Evolutionary conservation across 768 basidiomycete species (phyloP).

Genomic region (Fibroporia radiculosa): DNA sequence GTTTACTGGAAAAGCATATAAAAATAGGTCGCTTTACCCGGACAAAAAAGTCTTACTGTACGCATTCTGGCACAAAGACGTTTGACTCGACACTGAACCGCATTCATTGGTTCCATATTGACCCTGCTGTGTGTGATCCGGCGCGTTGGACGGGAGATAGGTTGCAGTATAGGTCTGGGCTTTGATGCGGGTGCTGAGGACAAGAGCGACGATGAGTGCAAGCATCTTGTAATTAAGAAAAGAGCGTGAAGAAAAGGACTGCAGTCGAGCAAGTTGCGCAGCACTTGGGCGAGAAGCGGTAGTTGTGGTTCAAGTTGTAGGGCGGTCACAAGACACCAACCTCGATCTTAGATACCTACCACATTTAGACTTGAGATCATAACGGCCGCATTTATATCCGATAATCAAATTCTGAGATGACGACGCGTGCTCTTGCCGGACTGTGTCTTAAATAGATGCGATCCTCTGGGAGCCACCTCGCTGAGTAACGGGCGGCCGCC

Average conservation of each 20-base stretch:
- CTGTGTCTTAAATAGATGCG: too few relatives aligned
- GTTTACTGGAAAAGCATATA: constrained; percentile 34
- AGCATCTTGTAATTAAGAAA: background rate
- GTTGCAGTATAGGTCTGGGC: constrained; percentile 36
- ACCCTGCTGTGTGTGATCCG: constrained; percentile 43
- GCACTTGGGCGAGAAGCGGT: too few relatives aligned
- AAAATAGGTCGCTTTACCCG: background rate
- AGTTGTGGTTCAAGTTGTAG: too few relatives aligned
- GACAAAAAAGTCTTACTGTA: constrained; percentile 34
- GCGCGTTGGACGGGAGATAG: constrained; percentile 41
- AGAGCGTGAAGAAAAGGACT: background rate
- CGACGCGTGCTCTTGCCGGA: too few relatives aligned
- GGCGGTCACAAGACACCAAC: too few relatives aligned
- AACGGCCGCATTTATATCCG: too few relatives aligned
- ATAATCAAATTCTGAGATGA: too few relatives aligned
- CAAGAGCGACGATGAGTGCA: constrained; percentile 4
- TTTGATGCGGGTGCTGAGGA: constrained; percentile 12
- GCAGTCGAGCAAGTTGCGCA: too few relatives aligned
- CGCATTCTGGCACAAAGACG: constrained; percentile 59
- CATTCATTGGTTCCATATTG: constrained; percentile 64
- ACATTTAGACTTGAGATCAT: too few relatives aligned
- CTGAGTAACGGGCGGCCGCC: too few relatives aligned
- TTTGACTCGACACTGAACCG: constrained; percentile 45
- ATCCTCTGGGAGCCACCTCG: too few relatives aligned
- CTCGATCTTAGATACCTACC: too few relatives aligned